Percentiles rank a stretch among this genome's conserved stretches.
These are phyloP conservation scores for Fistulinella prunicolor DNA, from an alignment of 768 basidiomycete species.

Conservation along the genomic window DNA sequence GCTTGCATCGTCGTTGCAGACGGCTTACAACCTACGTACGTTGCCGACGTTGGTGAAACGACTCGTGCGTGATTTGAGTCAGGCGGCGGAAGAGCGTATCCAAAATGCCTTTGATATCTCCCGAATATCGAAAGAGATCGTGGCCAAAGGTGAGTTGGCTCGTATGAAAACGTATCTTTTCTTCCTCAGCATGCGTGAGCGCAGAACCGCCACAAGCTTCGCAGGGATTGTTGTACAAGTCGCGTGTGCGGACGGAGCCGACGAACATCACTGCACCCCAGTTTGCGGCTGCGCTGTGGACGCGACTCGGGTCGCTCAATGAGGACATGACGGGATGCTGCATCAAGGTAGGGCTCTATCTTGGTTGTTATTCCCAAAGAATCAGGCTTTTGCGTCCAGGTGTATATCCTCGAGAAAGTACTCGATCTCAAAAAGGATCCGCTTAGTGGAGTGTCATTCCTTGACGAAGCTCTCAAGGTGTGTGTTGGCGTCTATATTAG, in stretches of 20 bases:
- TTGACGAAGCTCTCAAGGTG: slow-evolving; percentile 94
- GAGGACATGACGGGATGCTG: slow-evolving; percentile 87
- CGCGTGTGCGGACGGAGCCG: slow-evolving; percentile 86
- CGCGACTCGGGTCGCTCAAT: slow-evolving; percentile 73
- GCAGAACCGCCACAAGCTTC: slow-evolving; percentile 24
- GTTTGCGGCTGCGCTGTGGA: slow-evolving; percentile 59
- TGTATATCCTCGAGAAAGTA: slow-evolving; percentile 94
- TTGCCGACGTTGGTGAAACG: slow-evolving; percentile 80
- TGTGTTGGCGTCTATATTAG: slow-evolving; percentile 1
- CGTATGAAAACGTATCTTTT: neutral
- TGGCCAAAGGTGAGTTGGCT: slow-evolving; percentile 60
- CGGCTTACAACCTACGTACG: slow-evolving; percentile 87
- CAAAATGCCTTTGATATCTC: slow-evolving; percentile 81
- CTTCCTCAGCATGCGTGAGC: neutral
- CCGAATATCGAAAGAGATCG: slow-evolving; percentile 80
- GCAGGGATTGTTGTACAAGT: slow-evolving; percentile 65
- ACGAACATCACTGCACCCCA: slow-evolving; percentile 85
- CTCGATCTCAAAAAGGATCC: slow-evolving; percentile 85
- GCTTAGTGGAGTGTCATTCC: slow-evolving; percentile 68
- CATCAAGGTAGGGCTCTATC: slow-evolving; percentile 58
- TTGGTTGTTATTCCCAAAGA: too few species aligned
- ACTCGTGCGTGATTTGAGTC: slow-evolving; percentile 74
- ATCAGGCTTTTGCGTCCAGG: slow-evolving; percentile 41
- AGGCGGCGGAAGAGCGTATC: slow-evolving; percentile 80
- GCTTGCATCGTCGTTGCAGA: slow-evolving; percentile 91